Conservation (phyloP, 495 filamentous ascomycete species). For the Penicillium pancosmium region DNA sequence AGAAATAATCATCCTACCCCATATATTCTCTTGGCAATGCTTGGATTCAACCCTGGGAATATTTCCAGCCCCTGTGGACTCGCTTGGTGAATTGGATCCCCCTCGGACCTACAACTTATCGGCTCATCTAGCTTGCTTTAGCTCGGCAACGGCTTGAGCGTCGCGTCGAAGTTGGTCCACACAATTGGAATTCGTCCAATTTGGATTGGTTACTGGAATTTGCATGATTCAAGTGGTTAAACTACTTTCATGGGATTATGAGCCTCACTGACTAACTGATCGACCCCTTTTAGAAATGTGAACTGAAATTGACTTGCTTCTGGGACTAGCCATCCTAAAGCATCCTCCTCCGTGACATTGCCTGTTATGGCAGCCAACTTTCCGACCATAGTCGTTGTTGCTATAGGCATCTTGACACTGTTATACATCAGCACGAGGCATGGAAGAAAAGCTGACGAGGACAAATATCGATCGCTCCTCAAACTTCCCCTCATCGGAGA, state of each 20-base stretch:
- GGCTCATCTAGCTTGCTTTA: background rate
- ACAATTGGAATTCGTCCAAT: background rate
- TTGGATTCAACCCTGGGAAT: too few relatives aligned
- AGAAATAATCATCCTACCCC: too few relatives aligned
- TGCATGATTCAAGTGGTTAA: background rate
- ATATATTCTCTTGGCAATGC: too few relatives aligned
- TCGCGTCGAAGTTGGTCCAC: background rate
- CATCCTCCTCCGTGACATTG: background rate
- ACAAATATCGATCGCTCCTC: slow-evolving; percentile 6
- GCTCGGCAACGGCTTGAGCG: background rate
- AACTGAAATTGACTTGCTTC: background rate
- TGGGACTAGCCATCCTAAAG: too few relatives aligned
- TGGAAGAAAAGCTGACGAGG: background rate
- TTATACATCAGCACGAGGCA: background rate
- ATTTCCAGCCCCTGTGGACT: too few relatives aligned
- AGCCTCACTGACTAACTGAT: background rate
- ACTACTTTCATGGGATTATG: background rate
- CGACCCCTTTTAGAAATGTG: background rate
- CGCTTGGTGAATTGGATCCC: too few relatives aligned
- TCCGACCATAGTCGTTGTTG: background rate
- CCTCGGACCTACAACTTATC: background rate
- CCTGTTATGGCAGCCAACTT: background rate
- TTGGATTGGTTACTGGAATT: background rate
- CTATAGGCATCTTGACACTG: background rate
- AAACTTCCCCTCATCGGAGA: slow-evolving; percentile 37